Base-by-base conservation (phyloP, 306 rosid species). In the Hippophae gyantsensis region DNA sequence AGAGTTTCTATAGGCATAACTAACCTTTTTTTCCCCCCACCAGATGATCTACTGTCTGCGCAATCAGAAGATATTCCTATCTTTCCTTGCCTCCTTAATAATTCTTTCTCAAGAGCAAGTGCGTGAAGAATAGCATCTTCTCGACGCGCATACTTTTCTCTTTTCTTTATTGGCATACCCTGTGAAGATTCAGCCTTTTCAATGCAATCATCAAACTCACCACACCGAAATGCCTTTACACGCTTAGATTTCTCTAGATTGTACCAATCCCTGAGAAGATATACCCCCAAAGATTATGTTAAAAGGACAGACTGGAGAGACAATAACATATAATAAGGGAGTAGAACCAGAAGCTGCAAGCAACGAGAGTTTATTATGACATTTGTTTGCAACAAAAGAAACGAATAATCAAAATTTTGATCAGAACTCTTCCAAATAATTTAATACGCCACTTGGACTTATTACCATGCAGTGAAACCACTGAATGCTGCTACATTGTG, bases 101-200 rank as follows among this genome's bases (percentile, higher is more conserved):
- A 65, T 63, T 90, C 76, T 79, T 69, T 87, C 82, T 90, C 98
- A 52, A 90, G 98, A 52, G 85, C 87, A 59, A 90, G 92, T 7
- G 98, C 98, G 56, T 90, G 98, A 56, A 90, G 87, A 72, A 90
- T 87, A 49, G 96, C 98, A 78, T 90, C 98, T 79, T 90, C 98
- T 67, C 95, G 84, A 53, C 98, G 95, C 42, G 98, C 98, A 75
- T 90, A 90, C 69, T 90, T 90, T 77, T 90, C 98, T 66, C 98
- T 83, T 76, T 90, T 90, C 85, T 87, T 90, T 62, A 82, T 76
- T 1, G 96, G 95, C 95, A 90, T 83, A 54, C 92, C 89, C 64
- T 82, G 95, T 1, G 96, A 68, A 5, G 89, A 78, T 72, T 90
- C 98, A 6, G 95, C 98, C 82, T 84, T 87, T 68, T 79, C 92